Conservation (phyloP, 768 basidiomycete species). For the Nidula microcarpa region DNA sequence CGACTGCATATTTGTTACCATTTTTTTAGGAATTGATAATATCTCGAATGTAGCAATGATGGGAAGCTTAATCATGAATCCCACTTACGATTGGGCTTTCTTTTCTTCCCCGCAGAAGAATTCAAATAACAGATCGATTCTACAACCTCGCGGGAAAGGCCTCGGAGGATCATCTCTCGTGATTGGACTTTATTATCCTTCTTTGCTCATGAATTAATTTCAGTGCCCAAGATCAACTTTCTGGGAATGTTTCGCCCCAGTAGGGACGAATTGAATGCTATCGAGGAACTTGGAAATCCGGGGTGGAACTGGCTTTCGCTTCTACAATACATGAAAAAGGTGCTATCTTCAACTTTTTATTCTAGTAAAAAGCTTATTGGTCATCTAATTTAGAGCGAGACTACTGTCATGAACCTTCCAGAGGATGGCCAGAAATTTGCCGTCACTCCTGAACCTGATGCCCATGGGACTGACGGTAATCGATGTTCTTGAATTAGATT, state of each 20-base stretch:
- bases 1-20: too few relatives aligned
- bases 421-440: background rate
- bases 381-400: too few relatives aligned
- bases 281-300: conserved; percentile 9
- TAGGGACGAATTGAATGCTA: conserved; percentile 9
- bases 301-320: conserved; percentile 16
- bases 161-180: conserved; percentile 19
- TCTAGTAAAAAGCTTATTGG: too few relatives aligned
- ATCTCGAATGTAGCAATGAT: background rate
- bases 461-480: background rate
- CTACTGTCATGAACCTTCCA: too few relatives aligned
- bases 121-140: conserved; percentile 11
- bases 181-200: background rate
- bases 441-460: background rate
- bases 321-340: conserved; percentile 14
- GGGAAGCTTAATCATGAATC: conserved; percentile 6
- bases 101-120: conserved; percentile 16
- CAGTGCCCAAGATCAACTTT: conserved; percentile 2
- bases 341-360: background rate
- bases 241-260: background rate
- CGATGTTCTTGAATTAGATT: background rate
- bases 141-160: conserved; percentile 18
- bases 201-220: background rate
- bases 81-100: conserved; percentile 21
- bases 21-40: too few relatives aligned